Percentiles rank a stretch among this genome's conserved stretches.
phyloP scores from a whole-genome alignment of 768 basidiomycete genomes.

The Ramaria sp. region DNA sequence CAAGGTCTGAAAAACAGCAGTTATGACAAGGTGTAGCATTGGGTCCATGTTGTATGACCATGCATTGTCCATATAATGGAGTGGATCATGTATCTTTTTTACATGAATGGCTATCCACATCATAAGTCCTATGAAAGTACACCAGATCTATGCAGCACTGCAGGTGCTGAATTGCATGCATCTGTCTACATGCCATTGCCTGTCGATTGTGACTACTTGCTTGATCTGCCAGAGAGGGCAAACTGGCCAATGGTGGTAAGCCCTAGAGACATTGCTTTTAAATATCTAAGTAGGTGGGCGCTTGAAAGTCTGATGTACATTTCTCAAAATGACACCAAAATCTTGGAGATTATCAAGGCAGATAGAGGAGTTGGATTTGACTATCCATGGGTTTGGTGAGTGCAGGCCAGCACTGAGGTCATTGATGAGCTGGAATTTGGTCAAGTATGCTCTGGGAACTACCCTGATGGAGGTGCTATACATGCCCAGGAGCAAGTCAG shows the following conservation, averaged over 20 bases:
- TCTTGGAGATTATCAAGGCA: constrained; percentile 14
- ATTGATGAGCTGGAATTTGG: constrained; percentile 20
- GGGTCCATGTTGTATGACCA: constrained; percentile 9
- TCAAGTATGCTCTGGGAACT: constrained; percentile 21
- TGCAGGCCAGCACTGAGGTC: too few relatives aligned
- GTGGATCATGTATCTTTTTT: too few relatives aligned
- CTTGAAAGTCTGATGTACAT: constrained; percentile 10
- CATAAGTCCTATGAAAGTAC: constrained; percentile 23
- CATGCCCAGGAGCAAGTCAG: constrained; percentile 20
- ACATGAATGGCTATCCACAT: constrained; percentile 26
- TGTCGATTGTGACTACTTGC: constrained; percentile 20
- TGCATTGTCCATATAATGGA: too few relatives aligned
- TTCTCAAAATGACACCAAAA: constrained; percentile 16
- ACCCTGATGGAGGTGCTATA: constrained; percentile 17
- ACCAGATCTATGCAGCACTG: too few relatives aligned
- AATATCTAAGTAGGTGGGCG: constrained; percentile 12
- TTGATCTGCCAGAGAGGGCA: constrained; percentile 32
- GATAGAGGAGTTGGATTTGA: not conserved
- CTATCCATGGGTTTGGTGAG: constrained; percentile 22
- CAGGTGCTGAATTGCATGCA: too few relatives aligned
- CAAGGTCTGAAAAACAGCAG: too few relatives aligned
- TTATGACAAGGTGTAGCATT: constrained; percentile 17
- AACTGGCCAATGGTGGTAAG: too few relatives aligned
- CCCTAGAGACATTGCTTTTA: constrained; percentile 29
- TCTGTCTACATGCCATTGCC: too few relatives aligned